Evolutionary conservation across 1,284 basidiomycete species (phyloP), one percentile per base, ranked within the genome.

Genomic region (Ganoderma sinense): DNA sequence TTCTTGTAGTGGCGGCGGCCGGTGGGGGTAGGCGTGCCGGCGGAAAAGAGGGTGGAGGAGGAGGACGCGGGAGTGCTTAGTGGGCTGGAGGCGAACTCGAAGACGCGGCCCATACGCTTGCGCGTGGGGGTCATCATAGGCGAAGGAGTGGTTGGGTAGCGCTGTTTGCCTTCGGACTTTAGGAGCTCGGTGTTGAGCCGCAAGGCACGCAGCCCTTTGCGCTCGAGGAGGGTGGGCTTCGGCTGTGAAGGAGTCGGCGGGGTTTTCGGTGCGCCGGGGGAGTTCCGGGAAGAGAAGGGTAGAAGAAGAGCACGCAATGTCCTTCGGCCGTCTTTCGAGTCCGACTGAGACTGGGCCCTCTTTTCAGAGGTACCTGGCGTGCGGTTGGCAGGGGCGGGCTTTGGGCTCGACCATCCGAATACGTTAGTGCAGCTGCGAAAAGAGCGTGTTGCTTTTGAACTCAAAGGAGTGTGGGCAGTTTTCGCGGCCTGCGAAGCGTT

Each of bases 381-480:
- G 26, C 13, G 62, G 26, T n/a, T 45, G 51, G 23, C 18, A 45
- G 41, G 31, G 33, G 48, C 20, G 20, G 65, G 48, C 48, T 56
- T 56, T 39, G 48, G 23, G 23, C 26, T 51, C 10, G 48, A 51
- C 23, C 4, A 26, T 51, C 48, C 67, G 23, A 71, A 56, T 31
- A 41, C 39, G 0, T 66, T 62, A 31, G 70, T 43, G 29, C 23
- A 51, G 29, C 36, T 45, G 26, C 41, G 29, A 45, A 73, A 64
- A 48, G 70, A 69, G 64, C 53, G 70, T 59, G 59, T 33, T 55
- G 51, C 29, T 55, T 66, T 66, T 10, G 65, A 71, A n/a, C n/a
- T n/a, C n/a, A n/a, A n/a, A 75, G 62, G 74, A 75, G 70, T 63
- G 74, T 71, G 69, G 67, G 70, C 51, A 68, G 63, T 64, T 16